phyloP scores from a whole-genome alignment of 192 early-diverging fungal genomes.

The Chytriomyces confervae region DNA sequence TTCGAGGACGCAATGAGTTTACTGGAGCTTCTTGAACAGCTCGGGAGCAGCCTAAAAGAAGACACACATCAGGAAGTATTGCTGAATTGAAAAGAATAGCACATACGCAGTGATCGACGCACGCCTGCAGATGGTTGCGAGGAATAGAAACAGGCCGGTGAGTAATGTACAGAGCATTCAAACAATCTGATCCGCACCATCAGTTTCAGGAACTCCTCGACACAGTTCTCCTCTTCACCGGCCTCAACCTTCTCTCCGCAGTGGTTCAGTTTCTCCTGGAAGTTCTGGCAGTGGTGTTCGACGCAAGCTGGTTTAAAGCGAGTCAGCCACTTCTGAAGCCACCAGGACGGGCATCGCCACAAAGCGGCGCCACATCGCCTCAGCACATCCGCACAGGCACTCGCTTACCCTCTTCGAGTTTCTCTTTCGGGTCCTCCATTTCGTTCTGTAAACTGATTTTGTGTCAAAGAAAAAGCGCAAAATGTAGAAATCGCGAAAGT shows the following conservation, averaged over 20 bases:
- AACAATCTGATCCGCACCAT: conserved; percentile 42
- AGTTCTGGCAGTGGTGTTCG: conserved; percentile 54
- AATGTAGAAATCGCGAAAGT: background rate
- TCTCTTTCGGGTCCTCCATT: conserved; percentile 44
- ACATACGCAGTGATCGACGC: conserved; percentile 39
- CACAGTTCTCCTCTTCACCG: conserved; percentile 48
- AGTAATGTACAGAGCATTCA: background rate
- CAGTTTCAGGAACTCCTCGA: conserved; percentile 56
- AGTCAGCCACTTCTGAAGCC: background rate
- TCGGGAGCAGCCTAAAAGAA: conserved; percentile 26
- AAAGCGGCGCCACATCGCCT: no score
- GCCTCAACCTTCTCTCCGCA: conserved; percentile 47
- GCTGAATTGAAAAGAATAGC: background rate
- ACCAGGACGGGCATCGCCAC: no score
- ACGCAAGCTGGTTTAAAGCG: conserved; percentile 42
- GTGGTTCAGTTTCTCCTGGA: conserved; percentile 47
- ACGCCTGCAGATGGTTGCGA: conserved; percentile 24
- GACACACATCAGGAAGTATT: background rate
- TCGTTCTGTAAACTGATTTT: conserved; percentile 3
- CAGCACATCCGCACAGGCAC: background rate
- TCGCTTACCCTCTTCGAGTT: conserved; percentile 43
- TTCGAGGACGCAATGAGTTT: background rate
- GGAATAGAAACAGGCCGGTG: background rate
- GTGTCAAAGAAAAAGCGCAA: conserved; percentile 7
- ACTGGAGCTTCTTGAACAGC: conserved; percentile 32